Evolutionary conservation across 106 monocot genomes (phyloP).

Genomic region (Acorus calamus): DNA sequence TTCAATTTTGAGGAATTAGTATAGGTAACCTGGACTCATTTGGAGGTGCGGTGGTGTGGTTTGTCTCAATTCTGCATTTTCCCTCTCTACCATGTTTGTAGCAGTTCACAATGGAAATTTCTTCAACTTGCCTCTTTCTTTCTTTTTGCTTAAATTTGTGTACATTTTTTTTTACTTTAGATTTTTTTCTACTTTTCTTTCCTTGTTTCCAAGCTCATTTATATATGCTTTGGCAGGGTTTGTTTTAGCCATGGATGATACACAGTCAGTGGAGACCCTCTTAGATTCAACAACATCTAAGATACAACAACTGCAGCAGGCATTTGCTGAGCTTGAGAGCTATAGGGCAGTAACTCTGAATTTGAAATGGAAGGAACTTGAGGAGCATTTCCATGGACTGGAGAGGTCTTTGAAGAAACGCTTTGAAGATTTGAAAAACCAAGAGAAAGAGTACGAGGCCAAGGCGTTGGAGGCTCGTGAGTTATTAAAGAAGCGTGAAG

Average conservation of each 20-base stretch:
- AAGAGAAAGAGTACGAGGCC: conserved; percentile 55
- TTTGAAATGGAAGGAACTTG: conserved; percentile 73
- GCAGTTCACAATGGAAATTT: too few relatives aligned
- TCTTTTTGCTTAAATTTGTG: too few relatives aligned
- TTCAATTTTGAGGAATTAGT: too few relatives aligned
- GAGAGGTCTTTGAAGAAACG: conserved; percentile 69
- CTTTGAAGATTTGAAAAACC: conserved; percentile 51
- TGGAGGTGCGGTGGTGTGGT: too few relatives aligned
- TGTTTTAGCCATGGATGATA: conserved; percentile 45
- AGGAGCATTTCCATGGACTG: conserved; percentile 75
- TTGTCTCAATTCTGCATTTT: too few relatives aligned
- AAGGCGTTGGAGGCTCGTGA: conserved; percentile 41
- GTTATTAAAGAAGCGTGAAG: conserved; percentile 52
- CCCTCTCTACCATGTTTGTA: too few relatives aligned
- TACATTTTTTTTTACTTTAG: too few relatives aligned
- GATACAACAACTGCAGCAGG: conserved; percentile 74
- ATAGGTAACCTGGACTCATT: too few relatives aligned
- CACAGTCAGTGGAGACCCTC: conserved; percentile 42
- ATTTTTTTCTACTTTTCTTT: too few relatives aligned
- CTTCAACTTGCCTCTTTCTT: too few relatives aligned
- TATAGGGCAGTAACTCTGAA: conserved; percentile 43
- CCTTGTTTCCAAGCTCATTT: too few relatives aligned
- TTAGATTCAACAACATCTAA: conserved; percentile 73
- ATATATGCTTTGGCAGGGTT: conserved; percentile 4
- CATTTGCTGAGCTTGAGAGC: conserved; percentile 64